Conservation (phyloP, 2,329 filamentous ascomycete genomes). For the Pseudocercospora musae region DNA sequence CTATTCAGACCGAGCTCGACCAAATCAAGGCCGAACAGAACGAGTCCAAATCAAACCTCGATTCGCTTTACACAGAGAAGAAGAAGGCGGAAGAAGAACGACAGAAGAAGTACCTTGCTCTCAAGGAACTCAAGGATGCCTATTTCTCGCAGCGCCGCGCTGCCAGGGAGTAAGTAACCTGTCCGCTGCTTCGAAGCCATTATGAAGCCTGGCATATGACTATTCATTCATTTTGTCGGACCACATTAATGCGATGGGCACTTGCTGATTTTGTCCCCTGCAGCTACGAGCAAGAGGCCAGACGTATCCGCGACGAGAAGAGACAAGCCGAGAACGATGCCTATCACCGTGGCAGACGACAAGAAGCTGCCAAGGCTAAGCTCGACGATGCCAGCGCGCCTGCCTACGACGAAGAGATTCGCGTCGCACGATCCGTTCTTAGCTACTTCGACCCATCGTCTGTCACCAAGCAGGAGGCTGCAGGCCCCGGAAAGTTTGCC, state of each 20-base stretch:
- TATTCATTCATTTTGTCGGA: background rate
- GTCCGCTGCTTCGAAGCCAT: background rate
- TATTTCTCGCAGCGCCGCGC: slow-evolving; percentile 81
- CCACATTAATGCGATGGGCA: background rate
- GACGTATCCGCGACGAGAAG: slow-evolving; percentile 71
- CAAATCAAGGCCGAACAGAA: slow-evolving; percentile 89
- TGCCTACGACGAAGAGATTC: slow-evolving; percentile 90
- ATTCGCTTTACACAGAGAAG: slow-evolving; percentile 78
- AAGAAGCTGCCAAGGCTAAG: slow-evolving; percentile 70
- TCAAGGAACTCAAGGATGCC: slow-evolving; percentile 85
- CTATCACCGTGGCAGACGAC: slow-evolving; percentile 67
- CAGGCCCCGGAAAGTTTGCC: slow-evolving; percentile 65
- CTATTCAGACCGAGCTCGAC: slow-evolving; percentile 84
- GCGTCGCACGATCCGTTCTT: slow-evolving; percentile 81
- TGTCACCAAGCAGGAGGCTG: slow-evolving; percentile 60
- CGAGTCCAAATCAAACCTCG: slow-evolving; percentile 82
- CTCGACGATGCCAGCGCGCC: slow-evolving; percentile 79
- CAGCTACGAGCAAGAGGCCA: slow-evolving; percentile 73
- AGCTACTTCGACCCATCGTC: slow-evolving; percentile 82
- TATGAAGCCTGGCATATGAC: background rate
- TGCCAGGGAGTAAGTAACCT: slow-evolving; percentile 54
- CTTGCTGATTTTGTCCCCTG: background rate
- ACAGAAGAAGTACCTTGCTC: slow-evolving; percentile 76
- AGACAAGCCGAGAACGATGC: slow-evolving; percentile 76
- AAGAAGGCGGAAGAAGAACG: slow-evolving; percentile 80